These are phyloP conservation scores for Fusarium redolens DNA, from an alignment of 2,329 filamentous ascomycete species.

Conservation along the genomic window DNA sequence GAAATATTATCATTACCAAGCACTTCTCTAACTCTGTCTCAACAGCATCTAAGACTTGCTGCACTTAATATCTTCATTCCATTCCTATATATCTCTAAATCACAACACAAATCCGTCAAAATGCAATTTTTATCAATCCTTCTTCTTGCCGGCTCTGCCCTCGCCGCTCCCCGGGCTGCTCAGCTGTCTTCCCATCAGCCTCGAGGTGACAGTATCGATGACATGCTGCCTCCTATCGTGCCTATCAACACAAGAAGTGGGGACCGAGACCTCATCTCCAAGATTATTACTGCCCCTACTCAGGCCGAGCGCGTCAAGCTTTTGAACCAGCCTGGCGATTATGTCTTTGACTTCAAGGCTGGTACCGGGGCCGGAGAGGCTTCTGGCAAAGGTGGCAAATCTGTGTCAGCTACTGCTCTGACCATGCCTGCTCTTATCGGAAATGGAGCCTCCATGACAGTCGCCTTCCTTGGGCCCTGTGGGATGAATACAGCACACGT, in stretches of 20 bases:
- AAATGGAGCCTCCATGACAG: slow-evolving; percentile 18
- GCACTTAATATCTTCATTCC: rapidly evolving
- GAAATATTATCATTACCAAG: background rate
- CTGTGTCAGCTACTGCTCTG: slow-evolving; percentile 6
- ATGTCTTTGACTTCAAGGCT: slow-evolving; percentile 13
- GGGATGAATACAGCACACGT: slow-evolving; percentile 25
- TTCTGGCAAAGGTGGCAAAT: background rate
- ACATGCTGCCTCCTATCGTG: slow-evolving; percentile 17
- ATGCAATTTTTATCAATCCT: slow-evolving; percentile 4
- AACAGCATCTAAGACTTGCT: background rate
- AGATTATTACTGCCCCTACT: slow-evolving; percentile 47
- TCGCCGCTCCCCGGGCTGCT: slow-evolving; percentile 7
- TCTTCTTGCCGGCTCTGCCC: slow-evolving; percentile 4
- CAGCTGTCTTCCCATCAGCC: background rate
- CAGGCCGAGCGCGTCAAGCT: slow-evolving; percentile 49
- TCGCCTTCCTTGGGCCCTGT: slow-evolving; percentile 7
- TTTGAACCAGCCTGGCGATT: slow-evolving; percentile 18
- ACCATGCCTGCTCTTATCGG: slow-evolving; percentile 26
- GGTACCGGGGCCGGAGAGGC: background rate
- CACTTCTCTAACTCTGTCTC: background rate
- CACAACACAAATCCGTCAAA: background rate
- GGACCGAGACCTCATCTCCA: slow-evolving; percentile 44
- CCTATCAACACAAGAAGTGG: slow-evolving; percentile 27
- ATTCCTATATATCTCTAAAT: background rate
- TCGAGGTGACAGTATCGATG: slow-evolving; percentile 11